Conservation (phyloP, 164 flowering plant species). For the Kalanchoe fedtschenkoi region DNA sequence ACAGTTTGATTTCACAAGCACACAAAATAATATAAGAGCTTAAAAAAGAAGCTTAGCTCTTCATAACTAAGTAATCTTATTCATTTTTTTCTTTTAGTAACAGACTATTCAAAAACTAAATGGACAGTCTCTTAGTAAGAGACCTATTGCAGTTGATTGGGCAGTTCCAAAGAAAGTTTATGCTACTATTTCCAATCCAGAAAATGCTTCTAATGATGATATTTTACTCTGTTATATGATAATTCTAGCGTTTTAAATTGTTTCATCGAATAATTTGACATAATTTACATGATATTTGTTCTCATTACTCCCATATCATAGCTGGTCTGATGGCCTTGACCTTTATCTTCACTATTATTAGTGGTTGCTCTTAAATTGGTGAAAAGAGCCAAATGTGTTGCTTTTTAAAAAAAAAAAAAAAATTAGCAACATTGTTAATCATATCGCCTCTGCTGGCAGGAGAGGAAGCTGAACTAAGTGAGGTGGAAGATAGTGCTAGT, state of each 20-base stretch:
- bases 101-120: constrained; percentile 83
- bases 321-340: no score
- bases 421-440: neutral
- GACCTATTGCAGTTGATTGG: constrained; percentile 98
- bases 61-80: neutral
- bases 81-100: neutral
- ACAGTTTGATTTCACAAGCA: no score
- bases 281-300: no score
- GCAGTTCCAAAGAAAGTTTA: constrained; percentile 83
- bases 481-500: constrained; percentile 28
- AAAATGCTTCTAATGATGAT: constrained; percentile 40
- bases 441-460: constrained; percentile 25
- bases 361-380: no score
- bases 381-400: no score
- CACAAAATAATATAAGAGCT: no score
- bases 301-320: no score
- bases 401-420: no score
- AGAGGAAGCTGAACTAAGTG: constrained; percentile 17
- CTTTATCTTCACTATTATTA: no score
- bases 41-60: no score
- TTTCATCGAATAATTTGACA: no score
- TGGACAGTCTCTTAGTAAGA: constrained; percentile 56
- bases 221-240: constrained; percentile 9
- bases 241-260: neutral
- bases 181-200: constrained; percentile 26